Evolutionary conservation across 78 protist genomes (phyloP).

Genomic region (Corallochytrium limacisporum): DNA sequence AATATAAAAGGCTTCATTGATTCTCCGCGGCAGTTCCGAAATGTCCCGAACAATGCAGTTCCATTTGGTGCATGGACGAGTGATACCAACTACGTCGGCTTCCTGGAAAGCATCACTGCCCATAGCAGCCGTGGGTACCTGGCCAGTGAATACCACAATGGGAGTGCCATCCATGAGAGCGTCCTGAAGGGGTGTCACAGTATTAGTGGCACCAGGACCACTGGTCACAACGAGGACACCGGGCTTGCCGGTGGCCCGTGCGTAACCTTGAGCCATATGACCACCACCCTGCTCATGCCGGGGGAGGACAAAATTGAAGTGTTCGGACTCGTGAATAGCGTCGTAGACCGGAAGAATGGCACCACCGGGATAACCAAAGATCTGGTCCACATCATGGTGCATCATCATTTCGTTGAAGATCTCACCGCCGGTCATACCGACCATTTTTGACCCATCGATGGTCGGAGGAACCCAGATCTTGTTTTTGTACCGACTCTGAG

Average conservation of each 20-base stretch:
- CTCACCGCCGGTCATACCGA: conserved; percentile 26
- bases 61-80: conserved; percentile 49
- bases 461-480: too few relatives aligned
- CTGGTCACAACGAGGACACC: conserved; percentile 53
- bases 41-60: conserved; percentile 11
- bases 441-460: too few relatives aligned
- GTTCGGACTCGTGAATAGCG: conserved; percentile 12
- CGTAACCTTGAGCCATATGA: conserved; percentile 21
- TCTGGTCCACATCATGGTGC: conserved; percentile 1
- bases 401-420: conserved; percentile 19
- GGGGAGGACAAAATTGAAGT: conserved; percentile 20
- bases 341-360: conserved; percentile 37
- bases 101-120: conserved; percentile 40
- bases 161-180: conserved; percentile 42
- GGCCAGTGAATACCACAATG: too few relatives aligned
- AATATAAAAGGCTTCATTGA: conserved; percentile 39
- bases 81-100: conserved; percentile 28
- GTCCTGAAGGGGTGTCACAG: conserved; percentile 57
- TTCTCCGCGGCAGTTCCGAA: conserved; percentile 37
- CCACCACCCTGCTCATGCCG: conserved; percentile 36
- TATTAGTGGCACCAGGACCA: conserved; percentile 58
- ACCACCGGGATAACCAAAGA: conserved; percentile 31
- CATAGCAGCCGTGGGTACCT: conserved; percentile 13
- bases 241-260: conserved; percentile 19
- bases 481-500: too few relatives aligned